Percentiles rank a stretch among this genome's conserved stretches.
Conservation (phyloP, 192 early-diverging fungal genomes). For the Backusella westeae region DNA sequence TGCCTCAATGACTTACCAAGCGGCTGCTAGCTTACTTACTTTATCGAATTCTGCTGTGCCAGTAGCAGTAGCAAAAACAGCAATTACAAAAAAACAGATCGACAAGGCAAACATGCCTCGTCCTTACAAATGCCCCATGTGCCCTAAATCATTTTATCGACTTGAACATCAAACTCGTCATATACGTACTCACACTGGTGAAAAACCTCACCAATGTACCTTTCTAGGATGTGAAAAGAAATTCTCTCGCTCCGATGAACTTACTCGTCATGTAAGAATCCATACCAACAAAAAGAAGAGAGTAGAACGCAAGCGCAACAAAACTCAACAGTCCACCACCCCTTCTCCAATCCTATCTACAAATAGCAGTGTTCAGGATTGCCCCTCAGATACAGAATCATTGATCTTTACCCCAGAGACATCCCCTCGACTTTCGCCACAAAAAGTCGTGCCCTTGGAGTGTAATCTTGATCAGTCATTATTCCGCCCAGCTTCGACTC, state of each 20-base stretch:
- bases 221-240: slow-evolving; percentile 76
- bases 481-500: not conserved
- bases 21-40: slow-evolving; percentile 23
- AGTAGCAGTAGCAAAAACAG: not conserved
- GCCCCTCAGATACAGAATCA: slow-evolving; percentile 23
- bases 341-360: slow-evolving; percentile 34
- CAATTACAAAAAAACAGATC: not conserved
- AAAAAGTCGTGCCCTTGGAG: slow-evolving; percentile 29
- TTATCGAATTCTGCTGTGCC: slow-evolving; percentile 7
- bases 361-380: slow-evolving; percentile 27
- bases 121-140: slow-evolving; percentile 74
- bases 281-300: slow-evolving; percentile 49
- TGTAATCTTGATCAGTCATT: slow-evolving; percentile 22
- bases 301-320: slow-evolving; percentile 32
- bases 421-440: slow-evolving; percentile 37
- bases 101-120: slow-evolving; percentile 40
- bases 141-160: slow-evolving; percentile 71
- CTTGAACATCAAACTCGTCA: slow-evolving; percentile 81
- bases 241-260: slow-evolving; percentile 78
- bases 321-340: slow-evolving; percentile 12
- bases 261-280: slow-evolving; percentile 68
- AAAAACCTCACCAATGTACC: slow-evolving; percentile 77
- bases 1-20: slow-evolving; percentile 21
- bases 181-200: slow-evolving; percentile 83
- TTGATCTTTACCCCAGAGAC: slow-evolving; percentile 48